Evolutionary conservation across 148 eudicot genomes (phyloP).

Genomic region (Dysphania ambrosioides): DNA sequence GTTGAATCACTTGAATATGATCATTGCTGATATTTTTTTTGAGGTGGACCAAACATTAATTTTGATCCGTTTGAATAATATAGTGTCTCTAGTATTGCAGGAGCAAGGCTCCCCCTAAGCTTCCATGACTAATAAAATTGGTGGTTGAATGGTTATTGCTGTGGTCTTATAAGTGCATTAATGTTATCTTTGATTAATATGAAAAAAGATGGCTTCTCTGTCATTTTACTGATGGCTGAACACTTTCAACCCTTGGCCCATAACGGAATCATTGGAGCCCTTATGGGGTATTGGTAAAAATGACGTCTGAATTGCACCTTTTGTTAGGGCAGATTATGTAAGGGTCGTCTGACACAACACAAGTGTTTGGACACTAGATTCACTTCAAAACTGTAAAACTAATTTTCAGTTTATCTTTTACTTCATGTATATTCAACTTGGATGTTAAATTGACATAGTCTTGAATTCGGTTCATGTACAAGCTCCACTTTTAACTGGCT

Average conservation of each 20-base stretch:
- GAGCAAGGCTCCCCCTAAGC: not conserved
- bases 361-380: too few relatives aligned
- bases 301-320: not conserved
- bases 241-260: not conserved
- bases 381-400: too few relatives aligned
- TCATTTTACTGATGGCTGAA: too few relatives aligned
- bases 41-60: not conserved
- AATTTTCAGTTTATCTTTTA: not conserved
- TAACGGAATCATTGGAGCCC: not conserved
- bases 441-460: not conserved
- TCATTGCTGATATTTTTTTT: not conserved
- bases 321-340: not conserved
- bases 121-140: not conserved
- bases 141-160: not conserved
- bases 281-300: not conserved
- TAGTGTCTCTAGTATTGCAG: not conserved
- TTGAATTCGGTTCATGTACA: not conserved
- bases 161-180: too few relatives aligned
- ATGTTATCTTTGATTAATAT: not conserved
- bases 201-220: not conserved
- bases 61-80: slow-evolving; percentile 10
- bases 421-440: not conserved
- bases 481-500: not conserved
- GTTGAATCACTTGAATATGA: slow-evolving; percentile 2
- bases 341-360: too few relatives aligned